Percentiles rank a stretch among this genome's conserved stretches.
phyloP scores from a whole-genome alignment of 2,329 filamentous ascomycete species.

The Penicillium sp. region DNA sequence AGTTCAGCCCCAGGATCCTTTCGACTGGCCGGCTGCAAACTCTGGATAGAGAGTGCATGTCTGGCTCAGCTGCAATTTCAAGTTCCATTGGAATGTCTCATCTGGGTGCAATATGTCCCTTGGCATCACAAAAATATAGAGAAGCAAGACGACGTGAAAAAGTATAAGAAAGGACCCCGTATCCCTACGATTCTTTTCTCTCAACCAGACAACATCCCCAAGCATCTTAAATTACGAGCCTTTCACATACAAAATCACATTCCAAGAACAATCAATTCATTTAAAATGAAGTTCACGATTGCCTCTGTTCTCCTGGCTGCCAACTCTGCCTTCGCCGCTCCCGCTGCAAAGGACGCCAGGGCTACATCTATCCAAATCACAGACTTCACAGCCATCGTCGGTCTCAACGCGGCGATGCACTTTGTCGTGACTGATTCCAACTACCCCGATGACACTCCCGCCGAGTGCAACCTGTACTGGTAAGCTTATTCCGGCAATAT shows the following conservation, averaged over 20 bases:
- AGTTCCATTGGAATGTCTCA: neutral
- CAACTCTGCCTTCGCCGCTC: constrained; percentile 19
- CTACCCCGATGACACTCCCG: constrained; percentile 30
- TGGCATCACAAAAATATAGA: neutral
- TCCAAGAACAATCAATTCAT: neutral
- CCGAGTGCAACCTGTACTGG: constrained; percentile 31
- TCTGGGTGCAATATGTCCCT: neutral
- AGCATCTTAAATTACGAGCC: neutral
- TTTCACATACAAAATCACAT: neutral
- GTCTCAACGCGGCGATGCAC: constrained; percentile 18
- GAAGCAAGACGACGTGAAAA: neutral
- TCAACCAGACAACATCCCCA: neutral
- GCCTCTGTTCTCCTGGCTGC: constrained; percentile 19
- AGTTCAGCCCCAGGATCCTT: neutral
- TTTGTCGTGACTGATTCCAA: constrained; percentile 28
- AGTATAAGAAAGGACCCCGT: neutral
- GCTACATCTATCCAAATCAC: constrained; percentile 17
- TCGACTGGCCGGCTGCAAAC: neutral
- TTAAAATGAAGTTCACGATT: constrained; percentile 23
- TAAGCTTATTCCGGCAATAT: constrained; percentile 10
- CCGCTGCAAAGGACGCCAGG: constrained; percentile 6
- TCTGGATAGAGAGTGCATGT: neutral
- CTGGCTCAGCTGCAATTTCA: neutral
- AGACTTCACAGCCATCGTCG: constrained; percentile 15
- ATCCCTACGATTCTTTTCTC: neutral